phyloP scores from a whole-genome alignment of 2,329 filamentous ascomycete species.

The Didymella exigua region DNA sequence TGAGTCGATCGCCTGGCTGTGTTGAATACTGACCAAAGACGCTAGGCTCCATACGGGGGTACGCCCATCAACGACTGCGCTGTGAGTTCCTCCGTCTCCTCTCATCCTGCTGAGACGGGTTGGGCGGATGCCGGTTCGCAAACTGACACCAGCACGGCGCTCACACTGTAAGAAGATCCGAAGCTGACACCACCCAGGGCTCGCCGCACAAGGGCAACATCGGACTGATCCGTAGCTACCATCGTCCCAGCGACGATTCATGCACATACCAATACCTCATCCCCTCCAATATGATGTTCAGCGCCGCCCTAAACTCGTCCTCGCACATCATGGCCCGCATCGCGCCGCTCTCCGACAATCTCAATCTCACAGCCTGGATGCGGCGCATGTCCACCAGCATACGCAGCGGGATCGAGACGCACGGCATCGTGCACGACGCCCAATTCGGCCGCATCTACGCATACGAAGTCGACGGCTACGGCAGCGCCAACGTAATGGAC shows the following conservation, averaged over 20 bases:
- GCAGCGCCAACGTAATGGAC: slow-evolving; percentile 66
- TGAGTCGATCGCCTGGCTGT: not conserved
- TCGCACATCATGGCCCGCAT: slow-evolving; percentile 59
- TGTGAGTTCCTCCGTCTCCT: not conserved
- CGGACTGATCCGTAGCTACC: slow-evolving; percentile 56
- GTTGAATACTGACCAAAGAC: not conserved
- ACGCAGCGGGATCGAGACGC: slow-evolving; percentile 50
- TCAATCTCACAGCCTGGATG: slow-evolving; percentile 62
- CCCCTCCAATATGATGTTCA: slow-evolving; percentile 72
- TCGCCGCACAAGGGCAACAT: slow-evolving; percentile 55
- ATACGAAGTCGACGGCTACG: slow-evolving; percentile 57
- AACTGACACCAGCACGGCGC: too few species aligned
- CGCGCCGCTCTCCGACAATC: slow-evolving; percentile 32
- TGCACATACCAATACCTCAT: slow-evolving; percentile 58
- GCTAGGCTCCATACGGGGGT: slow-evolving; percentile 42
- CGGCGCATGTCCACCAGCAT: slow-evolving; percentile 57
- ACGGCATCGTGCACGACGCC: slow-evolving; percentile 47
- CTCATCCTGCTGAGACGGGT: too few species aligned
- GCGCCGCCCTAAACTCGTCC: slow-evolving; percentile 62
- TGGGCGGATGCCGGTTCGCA: too few species aligned
- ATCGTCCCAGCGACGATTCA: slow-evolving; percentile 57
- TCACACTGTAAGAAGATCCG: not conserved
- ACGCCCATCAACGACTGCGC: slow-evolving; percentile 60
- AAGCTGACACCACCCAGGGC: slow-evolving; percentile 27
- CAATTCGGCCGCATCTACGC: slow-evolving; percentile 51